Conservation (phyloP, 495 filamentous ascomycete genomes). For the Aspergillus steynii region DNA sequence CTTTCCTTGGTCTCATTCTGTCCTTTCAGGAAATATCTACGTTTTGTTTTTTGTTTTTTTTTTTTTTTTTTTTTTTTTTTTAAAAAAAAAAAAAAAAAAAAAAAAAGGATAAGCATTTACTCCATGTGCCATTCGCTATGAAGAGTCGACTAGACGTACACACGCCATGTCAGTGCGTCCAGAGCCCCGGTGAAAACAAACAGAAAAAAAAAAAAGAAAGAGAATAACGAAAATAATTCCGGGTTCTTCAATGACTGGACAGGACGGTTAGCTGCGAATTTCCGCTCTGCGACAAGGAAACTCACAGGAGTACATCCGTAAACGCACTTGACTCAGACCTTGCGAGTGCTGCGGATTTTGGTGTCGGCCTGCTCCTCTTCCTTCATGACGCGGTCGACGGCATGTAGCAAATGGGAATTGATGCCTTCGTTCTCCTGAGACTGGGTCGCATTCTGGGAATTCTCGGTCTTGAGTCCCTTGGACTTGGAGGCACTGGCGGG, state of each 20-base stretch:
- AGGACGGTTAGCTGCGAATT: not conserved
- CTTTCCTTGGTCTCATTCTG: no score
- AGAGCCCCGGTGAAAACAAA: not conserved
- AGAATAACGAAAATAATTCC: not conserved
- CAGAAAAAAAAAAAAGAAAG: not conserved
- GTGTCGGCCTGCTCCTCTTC: not conserved
- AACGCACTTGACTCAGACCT: not conserved
- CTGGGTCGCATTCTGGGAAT: not conserved
- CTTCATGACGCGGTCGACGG: not conserved
- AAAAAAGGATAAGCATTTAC: no score
- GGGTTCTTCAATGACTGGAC: not conserved
- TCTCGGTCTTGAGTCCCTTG: not conserved
- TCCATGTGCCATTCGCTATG: not conserved
- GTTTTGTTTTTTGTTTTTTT: no score
- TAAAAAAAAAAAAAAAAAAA: not conserved
- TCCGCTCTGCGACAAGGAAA: not conserved
- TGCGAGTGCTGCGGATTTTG: not conserved
- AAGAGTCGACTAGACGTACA: not conserved
- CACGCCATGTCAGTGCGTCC: not conserved
- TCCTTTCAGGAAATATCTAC: no score
- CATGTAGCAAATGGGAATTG: not conserved
- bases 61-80: no score
- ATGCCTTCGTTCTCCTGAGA: not conserved
- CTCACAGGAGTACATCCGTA: not conserved
- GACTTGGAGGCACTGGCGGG: not conserved